Evolutionary conservation across 805 yeast genomes (phyloP).

Genomic region (Komagataella ulmi): DNA sequence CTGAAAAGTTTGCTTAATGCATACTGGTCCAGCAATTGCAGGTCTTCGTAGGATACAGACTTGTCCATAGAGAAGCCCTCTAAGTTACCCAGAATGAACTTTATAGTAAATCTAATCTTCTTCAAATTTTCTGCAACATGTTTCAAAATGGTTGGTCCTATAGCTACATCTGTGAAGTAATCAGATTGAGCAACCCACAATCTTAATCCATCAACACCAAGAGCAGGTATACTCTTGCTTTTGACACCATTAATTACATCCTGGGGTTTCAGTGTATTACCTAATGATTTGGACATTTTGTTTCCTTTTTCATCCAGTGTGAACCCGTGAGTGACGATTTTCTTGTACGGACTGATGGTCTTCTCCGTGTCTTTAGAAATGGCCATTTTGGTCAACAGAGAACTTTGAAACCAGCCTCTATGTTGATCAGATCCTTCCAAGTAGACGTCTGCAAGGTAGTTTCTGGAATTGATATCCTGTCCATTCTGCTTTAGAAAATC

Average conservation of each 20-base stretch:
- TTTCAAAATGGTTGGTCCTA: slow-evolving; percentile 57
- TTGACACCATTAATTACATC: slow-evolving; percentile 52
- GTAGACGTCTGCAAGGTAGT: slow-evolving; percentile 63
- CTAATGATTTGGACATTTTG: slow-evolving; percentile 91
- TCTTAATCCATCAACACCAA: slow-evolving; percentile 87
- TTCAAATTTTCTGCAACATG: slow-evolving; percentile 73
- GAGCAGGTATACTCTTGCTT: slow-evolving; percentile 34
- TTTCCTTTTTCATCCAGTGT: slow-evolving; percentile 73
- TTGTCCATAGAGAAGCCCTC: slow-evolving; percentile 20
- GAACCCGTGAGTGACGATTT: slow-evolving; percentile 87
- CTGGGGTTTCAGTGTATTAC: slow-evolving; percentile 64
- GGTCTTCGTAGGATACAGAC: slow-evolving; percentile 23
- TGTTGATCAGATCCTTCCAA: slow-evolving; percentile 98
- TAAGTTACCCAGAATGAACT: slow-evolving; percentile 72
- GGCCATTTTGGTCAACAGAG: slow-evolving; percentile 67
- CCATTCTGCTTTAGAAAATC: slow-evolving; percentile 23
- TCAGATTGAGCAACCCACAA: slow-evolving; percentile 85
- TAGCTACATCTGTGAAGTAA: slow-evolving; percentile 66
- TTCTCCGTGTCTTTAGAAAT: background rate
- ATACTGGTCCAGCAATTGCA: slow-evolving; percentile 43
- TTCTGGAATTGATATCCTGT: slow-evolving; percentile 19
- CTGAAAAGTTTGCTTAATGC: slow-evolving; percentile 40
- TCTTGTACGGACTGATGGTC: slow-evolving; percentile 43
- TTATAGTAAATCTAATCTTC: slow-evolving; percentile 72
- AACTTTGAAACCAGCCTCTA: slow-evolving; percentile 98